A percentile compares a stretch with the other conserved stretches of the same genome.
phyloP scores from a whole-genome alignment of 768 basidiomycete species.

The Pisolithus tinctorius region DNA sequence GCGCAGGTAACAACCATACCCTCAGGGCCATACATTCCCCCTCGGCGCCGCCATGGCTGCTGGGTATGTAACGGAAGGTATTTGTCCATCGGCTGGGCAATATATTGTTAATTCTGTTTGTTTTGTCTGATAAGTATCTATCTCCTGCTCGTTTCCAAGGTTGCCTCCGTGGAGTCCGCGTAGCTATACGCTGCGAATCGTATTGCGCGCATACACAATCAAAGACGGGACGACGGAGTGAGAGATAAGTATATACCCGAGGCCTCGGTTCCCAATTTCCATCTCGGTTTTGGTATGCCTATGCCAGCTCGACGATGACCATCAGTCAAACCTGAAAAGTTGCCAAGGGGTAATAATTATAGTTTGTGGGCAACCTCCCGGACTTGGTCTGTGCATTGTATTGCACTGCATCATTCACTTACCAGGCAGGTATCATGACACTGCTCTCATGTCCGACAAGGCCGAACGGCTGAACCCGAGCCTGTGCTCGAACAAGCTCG shows the following conservation, averaged over 20 bases:
- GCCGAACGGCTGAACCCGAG: background rate
- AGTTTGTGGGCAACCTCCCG: no score
- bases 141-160: no score
- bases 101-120: no score
- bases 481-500: background rate
- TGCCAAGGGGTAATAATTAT: no score
- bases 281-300: background rate
- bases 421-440: background rate
- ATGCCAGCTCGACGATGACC: background rate
- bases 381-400: background rate
- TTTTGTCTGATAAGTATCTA: no score
- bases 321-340: no score
- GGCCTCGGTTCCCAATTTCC: background rate
- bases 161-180: background rate
- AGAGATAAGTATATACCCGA: background rate
- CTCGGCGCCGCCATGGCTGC: no score
- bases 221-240: background rate
- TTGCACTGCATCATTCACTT: background rate
- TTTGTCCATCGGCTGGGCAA: no score
- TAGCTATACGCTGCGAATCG: background rate
- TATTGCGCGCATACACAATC: background rate
- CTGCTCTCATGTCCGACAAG: background rate
- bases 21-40: no score
- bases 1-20: no score
- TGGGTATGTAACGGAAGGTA: no score